Base-by-base conservation (phyloP, 78 protist species). In the Anaeramoeba flamelloides region DNA sequence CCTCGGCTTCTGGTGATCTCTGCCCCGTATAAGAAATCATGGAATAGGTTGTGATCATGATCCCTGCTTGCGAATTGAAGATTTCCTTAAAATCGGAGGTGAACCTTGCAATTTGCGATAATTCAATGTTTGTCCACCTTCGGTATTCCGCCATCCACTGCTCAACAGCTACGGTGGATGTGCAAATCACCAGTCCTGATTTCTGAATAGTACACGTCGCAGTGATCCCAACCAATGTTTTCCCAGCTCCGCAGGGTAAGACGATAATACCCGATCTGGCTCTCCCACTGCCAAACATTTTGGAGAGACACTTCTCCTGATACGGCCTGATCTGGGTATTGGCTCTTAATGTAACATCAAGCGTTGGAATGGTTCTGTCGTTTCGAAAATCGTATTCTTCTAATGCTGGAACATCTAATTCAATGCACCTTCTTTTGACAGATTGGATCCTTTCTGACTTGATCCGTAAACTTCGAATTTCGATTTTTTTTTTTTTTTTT, bases 231-330 rank as follows among this genome's bases (percentile, higher is more conserved):
- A 75, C 36, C 74, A 40, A 31, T 38, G 79, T 1, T 89, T 98
- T 98, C 64, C 99, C 99, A 0, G 98, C 98, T 75, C 99, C 99
- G 79, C 99, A 98, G 2, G 99, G 98, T 3, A 98, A 85, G 31
- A 95, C 99, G 77, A 98, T 93, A 39, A 97, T 78, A 8, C 99
- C 99, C 1, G 94, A 90, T 36, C 97, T 89, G 36, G 99, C 99
- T 4, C 97, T 78, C 26, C 87, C 90, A 38, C 40, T 38, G 37
- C 94, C 91, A 69, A 97, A 95, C 96, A 94, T 94, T 81, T 91
- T 93, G 22, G 87, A 38, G 1, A 95, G 89, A 0, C 87, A 37
- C 38, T 91, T 87, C 81, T 89, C 92, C 86, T 94, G 97, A 78
- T 91, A 91, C 32, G 87, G 87, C 17, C 98, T 86, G 32, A 94